phyloP scores from a whole-genome alignment of 768 basidiomycete species.

The Boletellus ananiceps region DNA sequence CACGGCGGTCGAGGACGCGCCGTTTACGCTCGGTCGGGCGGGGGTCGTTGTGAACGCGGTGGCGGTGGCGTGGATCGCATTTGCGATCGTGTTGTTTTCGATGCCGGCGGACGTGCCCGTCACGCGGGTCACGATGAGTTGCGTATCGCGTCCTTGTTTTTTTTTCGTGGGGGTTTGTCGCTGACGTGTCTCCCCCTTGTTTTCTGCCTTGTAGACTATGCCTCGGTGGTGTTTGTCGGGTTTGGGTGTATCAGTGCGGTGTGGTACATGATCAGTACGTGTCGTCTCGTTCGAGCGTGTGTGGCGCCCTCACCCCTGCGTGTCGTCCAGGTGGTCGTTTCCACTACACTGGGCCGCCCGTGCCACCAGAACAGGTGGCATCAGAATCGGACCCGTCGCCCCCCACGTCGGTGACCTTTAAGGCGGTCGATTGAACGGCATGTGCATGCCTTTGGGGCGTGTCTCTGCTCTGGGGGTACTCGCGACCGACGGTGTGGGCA shows the following conservation, averaged over 20 bases:
- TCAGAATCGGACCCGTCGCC: constrained; percentile 3
- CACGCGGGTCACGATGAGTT: constrained; percentile 46
- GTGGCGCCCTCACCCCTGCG: no score
- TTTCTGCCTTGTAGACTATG: constrained; percentile 45
- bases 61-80: constrained; percentile 55
- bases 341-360: constrained; percentile 43
- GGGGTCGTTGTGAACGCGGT: constrained; percentile 46
- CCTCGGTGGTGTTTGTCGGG: constrained; percentile 62
- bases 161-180: no score
- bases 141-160: neutral
- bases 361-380: constrained; percentile 11
- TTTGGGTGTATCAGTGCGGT: constrained; percentile 53
- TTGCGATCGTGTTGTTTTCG: constrained; percentile 62
- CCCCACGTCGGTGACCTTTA: no score
- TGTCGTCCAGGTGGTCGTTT: constrained; percentile 36
- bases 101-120: constrained; percentile 64
- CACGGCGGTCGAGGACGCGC: constrained; percentile 43
- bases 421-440: no score
- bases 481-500: no score
- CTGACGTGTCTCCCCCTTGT: no score
- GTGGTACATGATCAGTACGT: constrained; percentile 59
- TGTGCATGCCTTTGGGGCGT: no score
- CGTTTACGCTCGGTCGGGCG: constrained; percentile 44
- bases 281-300: no score
- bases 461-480: no score